Evolutionary conservation across 345 rosid genomes (phyloP).

Genomic region (Populus nigra): DNA sequence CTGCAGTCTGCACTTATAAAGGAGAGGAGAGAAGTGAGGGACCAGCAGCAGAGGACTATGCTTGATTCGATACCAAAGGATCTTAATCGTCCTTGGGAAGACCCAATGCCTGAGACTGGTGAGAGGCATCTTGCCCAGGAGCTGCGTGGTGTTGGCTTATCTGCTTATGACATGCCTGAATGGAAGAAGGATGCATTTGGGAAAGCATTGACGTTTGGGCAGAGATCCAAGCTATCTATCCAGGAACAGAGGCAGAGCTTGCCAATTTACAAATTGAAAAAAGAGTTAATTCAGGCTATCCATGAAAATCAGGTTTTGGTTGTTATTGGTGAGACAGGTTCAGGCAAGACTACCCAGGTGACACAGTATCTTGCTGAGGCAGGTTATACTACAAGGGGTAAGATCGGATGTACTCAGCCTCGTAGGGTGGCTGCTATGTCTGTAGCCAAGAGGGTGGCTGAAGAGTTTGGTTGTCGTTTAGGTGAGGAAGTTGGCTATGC

Average conservation of each 20-base stretch:
- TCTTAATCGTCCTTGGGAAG: slow-evolving; percentile 98
- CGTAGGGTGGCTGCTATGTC: slow-evolving; percentile 86
- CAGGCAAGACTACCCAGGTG: slow-evolving; percentile 82
- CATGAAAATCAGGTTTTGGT: slow-evolving; percentile 82
- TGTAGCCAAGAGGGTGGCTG: slow-evolving; percentile 87
- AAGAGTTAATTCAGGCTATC: slow-evolving; percentile 79
- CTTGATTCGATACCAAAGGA: slow-evolving; percentile 93
- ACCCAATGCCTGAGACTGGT: slow-evolving; percentile 87
- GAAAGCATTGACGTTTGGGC: slow-evolving; percentile 73
- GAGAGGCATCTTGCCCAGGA: slow-evolving; percentile 94
- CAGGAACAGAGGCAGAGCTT: slow-evolving; percentile 89
- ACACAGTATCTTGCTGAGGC: slow-evolving; percentile 83
- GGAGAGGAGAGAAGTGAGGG: slow-evolving; percentile 77
- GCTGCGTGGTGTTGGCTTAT: slow-evolving; percentile 82
- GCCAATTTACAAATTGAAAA: slow-evolving; percentile 85
- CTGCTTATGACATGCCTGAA: slow-evolving; percentile 86
- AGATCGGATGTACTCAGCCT: slow-evolving; percentile 86
- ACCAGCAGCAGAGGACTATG: slow-evolving; percentile 85
- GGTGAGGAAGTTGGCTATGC: slow-evolving; percentile 91
- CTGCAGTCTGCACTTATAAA: slow-evolving; percentile 88
- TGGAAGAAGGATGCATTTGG: slow-evolving; percentile 96
- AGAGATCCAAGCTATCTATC: slow-evolving; percentile 78
- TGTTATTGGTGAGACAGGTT: slow-evolving; percentile 86
- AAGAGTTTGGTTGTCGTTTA: slow-evolving; percentile 83
- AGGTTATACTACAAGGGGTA: slow-evolving; percentile 71